Base-by-base conservation (phyloP, 2,329 filamentous ascomycete species). In the Aspergillus luchuensis region DNA sequence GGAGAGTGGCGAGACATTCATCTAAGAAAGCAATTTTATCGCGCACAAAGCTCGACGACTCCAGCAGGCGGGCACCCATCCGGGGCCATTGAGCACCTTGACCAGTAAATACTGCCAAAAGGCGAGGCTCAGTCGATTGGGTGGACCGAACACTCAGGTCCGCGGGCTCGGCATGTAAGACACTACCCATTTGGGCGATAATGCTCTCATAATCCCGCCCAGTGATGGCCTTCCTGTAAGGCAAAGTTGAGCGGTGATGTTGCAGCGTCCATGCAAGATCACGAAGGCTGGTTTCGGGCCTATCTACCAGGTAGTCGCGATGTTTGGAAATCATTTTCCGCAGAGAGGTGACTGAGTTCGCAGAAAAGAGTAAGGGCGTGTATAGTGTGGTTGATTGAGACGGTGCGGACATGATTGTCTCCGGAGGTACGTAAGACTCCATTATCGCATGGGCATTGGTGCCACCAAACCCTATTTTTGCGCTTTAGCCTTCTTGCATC, bases 381-480 rank as follows among this genome's bases (percentile, higher is more conserved):
- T 13, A 38, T 6, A 39, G 8, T 7, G 28, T 15, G 6, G 49
- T 1, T 4, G 28, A 10, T 8, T 21, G 21, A 4, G 30, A 8
- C 8, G 49, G 28, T 1, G 21, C 11, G n/a, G 21, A 23, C n/a
- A 19, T 30, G 2, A 7, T 15, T 8, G 13, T 21, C 30, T 13
- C 49, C 5, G 38, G 13, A 13, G 38, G 38, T 3, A 41, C 17
- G 48, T 59, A 60, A 10, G 55, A 36, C 21, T 81, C 77, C 17
- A 81, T 53, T 19, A 81, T 73, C 1, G 59, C 62, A 55, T 75
- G 71, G 2, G 67, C 68, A 60, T 75, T 75, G 4, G 72, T 69
- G 10, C 72, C 73, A 25, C 72, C 73, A 38, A 68, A 69, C 0
- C 72, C 79, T 47, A 19, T 23, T 19, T 45, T 17, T n/a, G 11